These are phyloP conservation scores for Kluyveromyces nonfermentans DNA, from an alignment of 805 yeast genomes.

Conservation along the genomic window DNA sequence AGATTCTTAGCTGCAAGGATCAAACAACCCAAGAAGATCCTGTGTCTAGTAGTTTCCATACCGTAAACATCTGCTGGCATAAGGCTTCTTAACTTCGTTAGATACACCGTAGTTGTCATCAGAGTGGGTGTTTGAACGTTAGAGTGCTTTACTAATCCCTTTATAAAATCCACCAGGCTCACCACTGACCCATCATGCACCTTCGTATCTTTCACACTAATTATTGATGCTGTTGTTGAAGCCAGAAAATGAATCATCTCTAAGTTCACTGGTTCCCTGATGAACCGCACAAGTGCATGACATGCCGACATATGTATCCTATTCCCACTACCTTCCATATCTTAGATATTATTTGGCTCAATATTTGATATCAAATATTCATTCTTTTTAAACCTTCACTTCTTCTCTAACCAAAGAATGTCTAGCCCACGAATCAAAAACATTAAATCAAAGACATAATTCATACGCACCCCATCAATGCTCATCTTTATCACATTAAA, in stretches of 20 bases:
- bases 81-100: slow-evolving; percentile 63
- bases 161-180: slow-evolving; percentile 55
- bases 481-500: neutral
- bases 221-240: slow-evolving; percentile 21
- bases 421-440: too few relatives aligned
- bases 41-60: slow-evolving; percentile 85
- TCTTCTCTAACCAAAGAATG: neutral
- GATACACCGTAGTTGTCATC: slow-evolving; percentile 83
- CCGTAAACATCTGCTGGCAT: slow-evolving; percentile 87
- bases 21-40: slow-evolving; percentile 82
- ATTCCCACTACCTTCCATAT: neutral
- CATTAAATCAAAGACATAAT: neutral
- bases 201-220: slow-evolving; percentile 16
- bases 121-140: slow-evolving; percentile 92
- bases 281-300: slow-evolving; percentile 23
- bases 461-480: neutral
- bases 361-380: neutral
- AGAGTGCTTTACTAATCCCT: slow-evolving; percentile 62
- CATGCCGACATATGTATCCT: slow-evolving; percentile 15
- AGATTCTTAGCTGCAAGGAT: slow-evolving; percentile 87
- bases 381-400: neutral
- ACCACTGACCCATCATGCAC: slow-evolving; percentile 24
- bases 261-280: slow-evolving; percentile 18
- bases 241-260: slow-evolving; percentile 25
- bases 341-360: neutral